Evolutionary conservation across 108 stramenopile species (phyloP).

Genomic region (Epipyxis sp.): DNA sequence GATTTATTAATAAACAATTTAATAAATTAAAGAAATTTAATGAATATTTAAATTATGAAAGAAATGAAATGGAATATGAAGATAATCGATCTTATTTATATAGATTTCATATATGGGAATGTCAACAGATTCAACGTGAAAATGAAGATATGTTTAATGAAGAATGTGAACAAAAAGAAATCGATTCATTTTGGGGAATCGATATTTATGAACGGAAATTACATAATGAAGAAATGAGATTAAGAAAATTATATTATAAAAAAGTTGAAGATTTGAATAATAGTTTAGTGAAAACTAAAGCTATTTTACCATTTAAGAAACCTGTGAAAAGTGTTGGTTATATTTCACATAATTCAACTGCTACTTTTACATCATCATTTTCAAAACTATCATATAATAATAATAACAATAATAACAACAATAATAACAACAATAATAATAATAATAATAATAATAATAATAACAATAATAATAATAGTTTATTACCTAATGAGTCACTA

Average conservation of each 20-base stretch:
- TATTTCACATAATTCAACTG: too few species aligned
- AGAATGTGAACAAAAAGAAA: neutral
- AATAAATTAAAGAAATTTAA: neutral
- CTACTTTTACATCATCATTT: too few species aligned
- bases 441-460: too few species aligned
- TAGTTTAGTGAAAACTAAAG: neutral
- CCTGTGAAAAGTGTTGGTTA: too few species aligned
- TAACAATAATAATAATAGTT: too few species aligned
- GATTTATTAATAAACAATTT: neutral
- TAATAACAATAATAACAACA: too few species aligned
- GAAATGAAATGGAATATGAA: neutral
- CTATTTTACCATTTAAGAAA: too few species aligned
- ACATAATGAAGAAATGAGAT: neutral
- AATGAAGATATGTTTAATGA: neutral
- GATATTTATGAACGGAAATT: neutral
- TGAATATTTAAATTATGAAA: neutral
- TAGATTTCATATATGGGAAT: neutral
- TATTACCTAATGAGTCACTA: too few species aligned
- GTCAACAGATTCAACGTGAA: neutral
- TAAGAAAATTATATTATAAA: neutral
- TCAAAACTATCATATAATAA: too few species aligned
- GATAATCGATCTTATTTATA: neutral
- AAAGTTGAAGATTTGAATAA: neutral
- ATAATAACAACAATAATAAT: too few species aligned
- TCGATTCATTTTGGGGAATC: slow-evolving; percentile 12